Conservation (phyloP, 2,329 filamentous ascomycete species). For the Colletotrichum sp. region DNA sequence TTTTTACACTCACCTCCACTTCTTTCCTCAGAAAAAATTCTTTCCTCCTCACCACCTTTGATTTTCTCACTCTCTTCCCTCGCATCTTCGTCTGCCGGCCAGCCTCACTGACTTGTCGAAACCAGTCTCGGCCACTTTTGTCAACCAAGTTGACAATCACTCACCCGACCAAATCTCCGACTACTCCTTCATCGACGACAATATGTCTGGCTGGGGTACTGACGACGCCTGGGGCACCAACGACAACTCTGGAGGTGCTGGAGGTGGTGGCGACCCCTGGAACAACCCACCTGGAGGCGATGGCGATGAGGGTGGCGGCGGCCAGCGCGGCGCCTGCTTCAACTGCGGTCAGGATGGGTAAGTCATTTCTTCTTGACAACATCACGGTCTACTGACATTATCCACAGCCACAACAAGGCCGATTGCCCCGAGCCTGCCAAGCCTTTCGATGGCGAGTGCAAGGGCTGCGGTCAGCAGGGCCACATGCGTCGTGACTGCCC, state of each 20-base stretch:
- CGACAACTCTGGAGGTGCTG: not conserved
- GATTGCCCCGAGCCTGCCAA: constrained; percentile 38
- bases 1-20: not conserved
- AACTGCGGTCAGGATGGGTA: constrained; percentile 42
- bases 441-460: constrained; percentile 33
- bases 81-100: not conserved
- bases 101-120: not conserved
- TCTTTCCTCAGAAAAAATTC: not conserved
- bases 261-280: constrained; percentile 10
- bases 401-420: constrained; percentile 27
- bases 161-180: not conserved
- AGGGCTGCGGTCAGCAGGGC: constrained; percentile 54
- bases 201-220: constrained; percentile 1
- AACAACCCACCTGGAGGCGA: constrained; percentile 2
- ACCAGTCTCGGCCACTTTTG: not conserved
- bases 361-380: constrained; percentile 17
- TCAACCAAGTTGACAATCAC: not conserved
- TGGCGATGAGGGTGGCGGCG: constrained; percentile 20
- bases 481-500: constrained; percentile 69
- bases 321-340: constrained; percentile 34
- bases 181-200: not conserved
- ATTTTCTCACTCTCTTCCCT: not conserved
- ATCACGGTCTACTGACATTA: constrained; percentile 27
- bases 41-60: not conserved
- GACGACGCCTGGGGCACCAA: not conserved